phyloP scores from a whole-genome alignment of 1,284 basidiomycete species.

The Hymenochaete sp. region DNA sequence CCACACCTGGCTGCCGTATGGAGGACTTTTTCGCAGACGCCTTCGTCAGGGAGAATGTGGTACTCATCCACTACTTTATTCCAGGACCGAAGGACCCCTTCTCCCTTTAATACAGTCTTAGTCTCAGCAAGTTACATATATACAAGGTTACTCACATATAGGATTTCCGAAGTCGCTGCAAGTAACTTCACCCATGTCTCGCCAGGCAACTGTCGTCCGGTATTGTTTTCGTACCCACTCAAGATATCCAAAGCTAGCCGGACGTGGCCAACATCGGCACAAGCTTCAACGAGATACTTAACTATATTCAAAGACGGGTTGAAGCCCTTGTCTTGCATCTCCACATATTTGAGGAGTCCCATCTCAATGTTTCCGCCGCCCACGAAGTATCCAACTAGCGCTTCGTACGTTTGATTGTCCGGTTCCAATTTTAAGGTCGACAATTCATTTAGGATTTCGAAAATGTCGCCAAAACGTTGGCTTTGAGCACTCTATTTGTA shows the following conservation, averaged over 20 bases:
- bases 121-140: conserved; percentile 4
- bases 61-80: conserved; percentile 43
- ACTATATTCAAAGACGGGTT: conserved; percentile 42
- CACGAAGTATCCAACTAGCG: conserved; percentile 42
- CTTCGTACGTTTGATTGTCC: conserved; percentile 43
- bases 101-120: conserved; percentile 35
- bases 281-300: conserved; percentile 40
- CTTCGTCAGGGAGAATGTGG: conserved; percentile 61
- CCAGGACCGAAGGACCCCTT: conserved; percentile 64
- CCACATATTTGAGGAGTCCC: conserved; percentile 45
- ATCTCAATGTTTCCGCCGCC: conserved; percentile 50
- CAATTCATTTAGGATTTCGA: conserved; percentile 39
- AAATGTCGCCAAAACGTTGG: conserved; percentile 21
- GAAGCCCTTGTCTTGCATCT: conserved; percentile 40
- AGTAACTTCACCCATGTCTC: conserved; percentile 54
- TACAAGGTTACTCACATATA: conserved; percentile 46
- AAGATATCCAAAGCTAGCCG: conserved; percentile 65
- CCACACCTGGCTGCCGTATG: conserved; percentile 67
- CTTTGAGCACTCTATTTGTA: conserved; percentile 16
- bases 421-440: conserved; percentile 37
- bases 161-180: conserved; percentile 42
- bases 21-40: conserved; percentile 59
- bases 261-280: conserved; percentile 41
- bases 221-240: conserved; percentile 44
- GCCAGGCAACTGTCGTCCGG: conserved; percentile 44